phyloP scores from a whole-genome alignment of 108 stramenopile species.

The Bacterosira constricta region DNA sequence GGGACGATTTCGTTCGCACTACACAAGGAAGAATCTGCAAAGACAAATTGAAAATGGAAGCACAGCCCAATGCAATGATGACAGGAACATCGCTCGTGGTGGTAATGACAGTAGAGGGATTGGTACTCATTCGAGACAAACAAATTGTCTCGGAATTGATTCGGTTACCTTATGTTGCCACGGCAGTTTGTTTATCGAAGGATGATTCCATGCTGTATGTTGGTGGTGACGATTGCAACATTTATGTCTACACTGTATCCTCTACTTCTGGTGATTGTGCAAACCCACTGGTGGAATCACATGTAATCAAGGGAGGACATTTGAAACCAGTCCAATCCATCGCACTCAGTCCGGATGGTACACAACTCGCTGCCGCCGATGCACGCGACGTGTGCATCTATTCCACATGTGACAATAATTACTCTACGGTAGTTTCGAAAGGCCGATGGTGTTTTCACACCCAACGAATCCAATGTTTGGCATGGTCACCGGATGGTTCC shows the following conservation, averaged over 20 bases:
- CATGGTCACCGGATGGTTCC: conserved; percentile 77
- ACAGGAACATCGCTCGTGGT: conserved; percentile 69
- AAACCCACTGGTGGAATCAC: conserved; percentile 54
- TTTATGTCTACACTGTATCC: conserved; percentile 75
- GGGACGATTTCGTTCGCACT: conserved; percentile 89
- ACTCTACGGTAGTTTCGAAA: conserved; percentile 59
- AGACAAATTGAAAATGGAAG: conserved; percentile 58
- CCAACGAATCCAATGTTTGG: conserved; percentile 68
- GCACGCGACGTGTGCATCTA: conserved; percentile 81
- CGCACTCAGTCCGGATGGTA: conserved; percentile 81
- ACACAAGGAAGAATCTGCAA: conserved; percentile 27
- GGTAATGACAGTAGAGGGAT: conserved; percentile 76
- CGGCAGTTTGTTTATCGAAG: conserved; percentile 71
- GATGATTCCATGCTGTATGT: conserved; percentile 86
- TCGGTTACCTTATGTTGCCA: conserved; percentile 67
- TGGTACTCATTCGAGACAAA: conserved; percentile 57
- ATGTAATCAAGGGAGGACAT: conserved; percentile 67
- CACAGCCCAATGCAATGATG: conserved; percentile 87
- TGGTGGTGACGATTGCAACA: conserved; percentile 92
- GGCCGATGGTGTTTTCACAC: conserved; percentile 86
- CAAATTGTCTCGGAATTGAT: conserved; percentile 52
- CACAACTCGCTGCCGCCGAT: conserved; percentile 87
- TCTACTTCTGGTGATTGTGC: conserved; percentile 17
- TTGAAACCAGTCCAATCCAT: conserved; percentile 85
- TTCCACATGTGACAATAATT: conserved; percentile 42